Evolutionary conservation across 1,139 yeast species (phyloP).

Genomic region (Suhomyces bribrorum): DNA sequence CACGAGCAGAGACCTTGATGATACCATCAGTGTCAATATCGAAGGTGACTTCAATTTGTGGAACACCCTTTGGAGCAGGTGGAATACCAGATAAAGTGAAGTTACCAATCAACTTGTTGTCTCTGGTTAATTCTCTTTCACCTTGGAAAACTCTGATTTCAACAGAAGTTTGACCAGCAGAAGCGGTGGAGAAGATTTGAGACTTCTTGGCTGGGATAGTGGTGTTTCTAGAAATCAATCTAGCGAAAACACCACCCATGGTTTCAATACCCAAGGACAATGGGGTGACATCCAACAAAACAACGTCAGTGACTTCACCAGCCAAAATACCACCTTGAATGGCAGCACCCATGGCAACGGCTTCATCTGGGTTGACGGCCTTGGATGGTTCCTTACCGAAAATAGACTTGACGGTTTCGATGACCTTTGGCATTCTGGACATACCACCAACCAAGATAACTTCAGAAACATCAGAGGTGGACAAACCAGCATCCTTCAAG

Average conservation of each 20-base stretch:
- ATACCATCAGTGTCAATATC: conserved; percentile 99
- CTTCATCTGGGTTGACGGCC: conserved; percentile 99
- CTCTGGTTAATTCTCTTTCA: conserved; percentile 98
- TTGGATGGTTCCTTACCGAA: conserved; percentile 97
- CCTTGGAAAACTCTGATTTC: conserved; percentile 99
- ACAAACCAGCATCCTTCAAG: conserved; percentile 88
- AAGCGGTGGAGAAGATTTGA: conserved; percentile 97
- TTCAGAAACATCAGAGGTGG: conserved; percentile 87
- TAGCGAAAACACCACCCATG: conserved; percentile 97
- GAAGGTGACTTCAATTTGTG: conserved; percentile 97
- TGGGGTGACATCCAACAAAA: conserved; percentile 95
- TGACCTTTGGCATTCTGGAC: conserved; percentile 99
- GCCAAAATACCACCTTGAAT: conserved; percentile 99
- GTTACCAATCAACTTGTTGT: conserved; percentile 98
- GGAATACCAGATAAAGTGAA: conserved; percentile 94
- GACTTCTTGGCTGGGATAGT: conserved; percentile 97
- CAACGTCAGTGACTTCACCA: conserved; percentile 96
- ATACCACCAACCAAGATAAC: conserved; percentile 99
- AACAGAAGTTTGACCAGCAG: conserved; percentile 98
- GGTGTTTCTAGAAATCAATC: conserved; percentile 96
- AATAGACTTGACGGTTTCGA: conserved; percentile 89
- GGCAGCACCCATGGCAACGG: conserved; percentile 99
- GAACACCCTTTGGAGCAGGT: conserved; percentile 99
- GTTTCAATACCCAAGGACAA: conserved; percentile 98
- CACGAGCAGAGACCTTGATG: conserved; percentile 97